phyloP scores from a whole-genome alignment of 2,329 filamentous ascomycete genomes.

The Hortaea werneckii region DNA sequence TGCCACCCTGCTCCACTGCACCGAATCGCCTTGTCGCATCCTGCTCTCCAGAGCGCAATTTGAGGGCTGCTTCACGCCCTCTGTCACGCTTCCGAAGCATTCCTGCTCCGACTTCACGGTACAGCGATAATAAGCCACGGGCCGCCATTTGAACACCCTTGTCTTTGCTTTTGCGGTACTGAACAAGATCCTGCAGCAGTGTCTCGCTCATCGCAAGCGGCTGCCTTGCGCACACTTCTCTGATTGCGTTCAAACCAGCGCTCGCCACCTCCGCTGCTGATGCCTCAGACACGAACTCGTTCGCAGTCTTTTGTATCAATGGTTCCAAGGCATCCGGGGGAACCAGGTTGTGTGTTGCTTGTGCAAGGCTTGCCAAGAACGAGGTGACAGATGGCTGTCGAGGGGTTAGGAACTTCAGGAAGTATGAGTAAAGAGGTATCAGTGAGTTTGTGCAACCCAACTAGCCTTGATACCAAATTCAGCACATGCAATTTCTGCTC shows the following conservation, averaged over 20 bases:
- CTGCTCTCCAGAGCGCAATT: slow-evolving; percentile 63
- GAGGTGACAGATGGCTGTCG: slow-evolving; percentile 84
- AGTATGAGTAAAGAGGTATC: slow-evolving; percentile 88
- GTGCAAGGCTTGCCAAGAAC: slow-evolving; percentile 83
- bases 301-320: slow-evolving; percentile 86
- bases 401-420: slow-evolving; percentile 79
- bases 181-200: slow-evolving; percentile 86
- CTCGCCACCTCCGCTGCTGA: slow-evolving; percentile 82
- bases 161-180: slow-evolving; percentile 95
- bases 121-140: slow-evolving; percentile 80
- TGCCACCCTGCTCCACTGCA: slow-evolving; percentile 68
- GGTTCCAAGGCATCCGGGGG: slow-evolving; percentile 89
- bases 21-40: slow-evolving; percentile 66
- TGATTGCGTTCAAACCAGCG: slow-evolving; percentile 86
- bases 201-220: slow-evolving; percentile 95
- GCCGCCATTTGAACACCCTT: slow-evolving; percentile 99
- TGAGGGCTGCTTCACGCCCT: slow-evolving; percentile 82
- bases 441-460: slow-evolving; percentile 92
- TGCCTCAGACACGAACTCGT: slow-evolving; percentile 95
- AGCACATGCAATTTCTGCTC: slow-evolving; percentile 86
- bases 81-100: slow-evolving; percentile 82
- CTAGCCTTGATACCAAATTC: slow-evolving; percentile 79
- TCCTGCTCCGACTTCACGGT: slow-evolving; percentile 82
- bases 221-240: slow-evolving; percentile 86
- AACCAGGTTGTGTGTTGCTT: slow-evolving; percentile 82